Base-by-base conservation (phyloP, 2,329 filamentous ascomycete genomes). In the Cercospora sp. region DNA sequence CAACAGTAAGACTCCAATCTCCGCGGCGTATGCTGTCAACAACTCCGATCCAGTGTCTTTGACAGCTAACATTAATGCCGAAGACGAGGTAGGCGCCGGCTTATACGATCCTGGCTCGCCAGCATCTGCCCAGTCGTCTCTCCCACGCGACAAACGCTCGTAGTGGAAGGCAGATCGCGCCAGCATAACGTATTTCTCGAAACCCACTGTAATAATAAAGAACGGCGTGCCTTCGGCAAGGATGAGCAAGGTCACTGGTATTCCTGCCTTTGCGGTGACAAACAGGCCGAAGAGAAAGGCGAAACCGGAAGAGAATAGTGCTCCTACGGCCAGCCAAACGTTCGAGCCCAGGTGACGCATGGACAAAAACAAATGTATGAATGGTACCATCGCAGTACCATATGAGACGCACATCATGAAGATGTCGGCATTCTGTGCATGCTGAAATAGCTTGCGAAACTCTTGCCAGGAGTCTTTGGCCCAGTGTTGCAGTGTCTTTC, bases 171-270 rank as follows among this genome's bases (percentile, higher is more conserved):
- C 91, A 94, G 51, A 99, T 86, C 28, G 99, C 95, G 51, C 95
- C 94, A 99, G 87, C 68, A 94, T 91, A 77, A 98, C 99, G 68
- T 96, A 94, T 85, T 99, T 99, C 83, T 99, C 95, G 73, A 99
- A 99, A 1, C 95, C 95, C 76, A 99, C 94, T 3, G 94, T 98
- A 60, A 98, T 94, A n/a, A 99, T 95, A 67, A 99, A 82, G 82
- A 99, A 99, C 0, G 95, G 95, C 10, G 99, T 85, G 8, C 95
- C 95, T 80, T 99, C 95, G 5, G 94, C 98, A 5, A 99, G 85
- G 45, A 99, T 84, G 45, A 97, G 91, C 82, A 98, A 90, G 78
- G 94, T 96, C 77, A 98, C 91, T 1, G 93, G 92, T 6, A 98
- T 93, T 61, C 94, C 94, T 48, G 99, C 87, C 79, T 95, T 94